These are phyloP conservation scores for Amanita pallidorosea DNA, from an alignment of 768 basidiomycete genomes.

Conservation along the genomic window DNA sequence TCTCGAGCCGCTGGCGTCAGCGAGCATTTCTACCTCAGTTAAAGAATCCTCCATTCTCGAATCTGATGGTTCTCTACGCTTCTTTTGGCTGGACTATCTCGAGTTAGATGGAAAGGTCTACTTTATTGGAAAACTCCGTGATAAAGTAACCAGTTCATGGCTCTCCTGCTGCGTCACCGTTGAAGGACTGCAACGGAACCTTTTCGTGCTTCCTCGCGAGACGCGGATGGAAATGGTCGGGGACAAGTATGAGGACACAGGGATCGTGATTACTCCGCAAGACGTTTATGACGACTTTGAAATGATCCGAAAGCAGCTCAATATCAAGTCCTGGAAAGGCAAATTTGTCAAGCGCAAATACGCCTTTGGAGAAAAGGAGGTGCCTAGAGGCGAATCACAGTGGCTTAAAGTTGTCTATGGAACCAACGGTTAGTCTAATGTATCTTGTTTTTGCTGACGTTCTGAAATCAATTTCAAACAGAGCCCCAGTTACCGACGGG, in stretches of 20 bases:
- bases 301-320: slow-evolving; percentile 55
- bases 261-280: slow-evolving; percentile 53
- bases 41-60: slow-evolving; percentile 47
- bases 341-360: slow-evolving; percentile 88
- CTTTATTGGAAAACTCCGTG: slow-evolving; percentile 86
- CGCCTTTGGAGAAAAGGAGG: slow-evolving; percentile 78
- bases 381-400: slow-evolving; percentile 67
- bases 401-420: slow-evolving; percentile 95
- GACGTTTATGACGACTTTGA: slow-evolving; percentile 85
- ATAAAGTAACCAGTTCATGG: slow-evolving; percentile 59
- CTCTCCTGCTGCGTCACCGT: slow-evolving; percentile 83
- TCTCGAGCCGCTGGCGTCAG: slow-evolving; percentile 35
- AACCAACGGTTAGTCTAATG: slow-evolving; percentile 58
- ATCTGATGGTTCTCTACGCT: slow-evolving; percentile 72
- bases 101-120: slow-evolving; percentile 79
- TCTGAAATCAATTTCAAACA: slow-evolving; percentile 16
- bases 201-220: slow-evolving; percentile 79
- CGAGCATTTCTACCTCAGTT: slow-evolving; percentile 16
- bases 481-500: slow-evolving; percentile 67
- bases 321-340: slow-evolving; percentile 66
- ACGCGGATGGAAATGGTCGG: slow-evolving; percentile 47
- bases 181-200: slow-evolving; percentile 77
- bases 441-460: background rate
- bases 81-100: slow-evolving; percentile 96
- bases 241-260: slow-evolving; percentile 57